phyloP scores from a whole-genome alignment of 1,284 basidiomycete species.

The Ustilago loliicola region DNA sequence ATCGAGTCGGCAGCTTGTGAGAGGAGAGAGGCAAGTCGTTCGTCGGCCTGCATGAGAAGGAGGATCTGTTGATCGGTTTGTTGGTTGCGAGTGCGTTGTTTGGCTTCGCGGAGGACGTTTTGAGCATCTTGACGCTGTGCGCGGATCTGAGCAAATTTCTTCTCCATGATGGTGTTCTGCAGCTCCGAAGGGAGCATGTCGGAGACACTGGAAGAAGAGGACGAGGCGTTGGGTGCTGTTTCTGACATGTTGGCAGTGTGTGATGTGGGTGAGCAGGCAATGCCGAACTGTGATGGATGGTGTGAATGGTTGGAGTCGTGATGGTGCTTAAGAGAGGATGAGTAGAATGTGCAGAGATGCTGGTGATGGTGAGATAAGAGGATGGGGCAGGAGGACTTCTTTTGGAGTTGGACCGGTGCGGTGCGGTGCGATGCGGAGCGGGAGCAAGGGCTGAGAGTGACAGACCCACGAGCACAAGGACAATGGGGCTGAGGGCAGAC shows the following conservation, averaged over 20 bases:
- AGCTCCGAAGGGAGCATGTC: slow-evolving; percentile 30
- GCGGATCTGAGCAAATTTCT: slow-evolving; percentile 44
- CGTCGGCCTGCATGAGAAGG: slow-evolving; percentile 52
- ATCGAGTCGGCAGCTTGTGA: slow-evolving; percentile 53
- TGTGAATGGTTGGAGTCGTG: neutral
- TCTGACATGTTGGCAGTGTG: slow-evolving; percentile 3
- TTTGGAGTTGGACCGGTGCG: no score
- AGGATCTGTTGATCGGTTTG: slow-evolving; percentile 55
- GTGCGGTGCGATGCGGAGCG: neutral
- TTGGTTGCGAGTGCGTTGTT: slow-evolving; percentile 40
- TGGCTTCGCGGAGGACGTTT: slow-evolving; percentile 39
- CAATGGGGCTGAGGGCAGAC: neutral
- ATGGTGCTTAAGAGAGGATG: neutral
- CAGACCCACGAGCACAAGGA: neutral
- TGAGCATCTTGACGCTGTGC: slow-evolving; percentile 38
- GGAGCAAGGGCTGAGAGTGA: neutral
- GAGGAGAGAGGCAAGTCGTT: slow-evolving; percentile 42
- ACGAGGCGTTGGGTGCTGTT: neutral
- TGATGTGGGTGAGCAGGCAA: neutral
- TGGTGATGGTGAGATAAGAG: slow-evolving; percentile 1
- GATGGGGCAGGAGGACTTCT: no score
- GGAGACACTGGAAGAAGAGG: slow-evolving; percentile 6
- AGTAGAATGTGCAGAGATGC: neutral
- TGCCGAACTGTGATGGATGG: neutral
- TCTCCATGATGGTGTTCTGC: slow-evolving; percentile 38